Conservation (phyloP, 2,329 filamentous ascomycete species). For the Rhynchosporium secalis region DNA sequence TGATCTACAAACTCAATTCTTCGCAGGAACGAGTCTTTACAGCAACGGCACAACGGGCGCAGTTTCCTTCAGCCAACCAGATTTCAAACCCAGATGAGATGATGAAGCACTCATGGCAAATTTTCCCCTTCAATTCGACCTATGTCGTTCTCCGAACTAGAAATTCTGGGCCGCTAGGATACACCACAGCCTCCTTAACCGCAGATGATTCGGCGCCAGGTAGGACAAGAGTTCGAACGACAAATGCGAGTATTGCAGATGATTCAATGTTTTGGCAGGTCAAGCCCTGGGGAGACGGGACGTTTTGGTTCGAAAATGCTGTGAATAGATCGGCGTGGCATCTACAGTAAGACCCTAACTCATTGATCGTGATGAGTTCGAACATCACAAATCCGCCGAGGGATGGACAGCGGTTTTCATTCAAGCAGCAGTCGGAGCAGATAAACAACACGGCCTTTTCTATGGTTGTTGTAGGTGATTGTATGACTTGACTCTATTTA, state of each 20-base stretch:
- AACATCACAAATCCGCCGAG: not conserved
- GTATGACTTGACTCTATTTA: too few relatives aligned
- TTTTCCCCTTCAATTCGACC: not conserved
- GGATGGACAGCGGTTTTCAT: too few relatives aligned
- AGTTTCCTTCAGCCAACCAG: too few relatives aligned
- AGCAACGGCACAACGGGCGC: too few relatives aligned
- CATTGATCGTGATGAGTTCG: not conserved
- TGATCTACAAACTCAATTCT: too few relatives aligned
- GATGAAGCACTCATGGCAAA: not conserved
- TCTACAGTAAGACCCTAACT: not conserved
- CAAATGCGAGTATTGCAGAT: not conserved
- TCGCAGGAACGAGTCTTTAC: too few relatives aligned
- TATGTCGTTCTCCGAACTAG: not conserved
- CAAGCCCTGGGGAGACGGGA: not conserved
- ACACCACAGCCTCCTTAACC: not conserved
- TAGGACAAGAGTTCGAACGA: not conserved
- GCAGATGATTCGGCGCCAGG: not conserved
- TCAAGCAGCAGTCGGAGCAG: too few relatives aligned
- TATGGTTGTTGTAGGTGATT: too few relatives aligned
- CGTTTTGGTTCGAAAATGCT: slow-evolving; percentile 25
- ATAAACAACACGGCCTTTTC: too few relatives aligned
- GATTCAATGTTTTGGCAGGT: not conserved
- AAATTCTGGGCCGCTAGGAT: not conserved
- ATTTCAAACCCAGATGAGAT: too few relatives aligned
- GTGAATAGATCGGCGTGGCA: slow-evolving; percentile 30